These are phyloP conservation scores for Protomyces macrosporus DNA, from an alignment of 1,139 yeast species.

Conservation along the genomic window DNA sequence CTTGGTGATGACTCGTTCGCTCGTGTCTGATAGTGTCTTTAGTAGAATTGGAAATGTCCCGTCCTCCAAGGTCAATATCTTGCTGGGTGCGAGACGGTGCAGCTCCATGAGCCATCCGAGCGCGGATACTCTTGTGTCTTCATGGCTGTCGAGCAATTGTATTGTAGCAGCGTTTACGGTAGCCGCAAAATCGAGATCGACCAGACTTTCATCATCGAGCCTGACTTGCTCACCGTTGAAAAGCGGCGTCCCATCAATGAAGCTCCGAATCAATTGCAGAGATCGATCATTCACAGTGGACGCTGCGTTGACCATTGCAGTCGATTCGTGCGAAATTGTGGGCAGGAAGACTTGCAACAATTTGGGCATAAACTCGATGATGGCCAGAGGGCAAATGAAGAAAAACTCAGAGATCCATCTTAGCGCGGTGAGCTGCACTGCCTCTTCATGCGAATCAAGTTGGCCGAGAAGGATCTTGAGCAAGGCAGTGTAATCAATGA, in stretches of 20 bases:
- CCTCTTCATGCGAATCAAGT: slow-evolving; percentile 65
- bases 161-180: slow-evolving; percentile 57
- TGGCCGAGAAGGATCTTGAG: slow-evolving; percentile 75
- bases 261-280: slow-evolving; percentile 10
- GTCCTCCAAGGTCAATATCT: slow-evolving; percentile 52
- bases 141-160: slow-evolving; percentile 64
- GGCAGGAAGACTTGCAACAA: slow-evolving; percentile 54
- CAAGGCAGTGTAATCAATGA: slow-evolving; percentile 72
- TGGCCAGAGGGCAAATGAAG: slow-evolving; percentile 68
- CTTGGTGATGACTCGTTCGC: slow-evolving; percentile 74
- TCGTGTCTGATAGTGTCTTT: slow-evolving; percentile 77
- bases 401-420: slow-evolving; percentile 78
- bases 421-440: slow-evolving; percentile 72
- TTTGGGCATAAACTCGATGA: slow-evolving; percentile 60
- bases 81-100: slow-evolving; percentile 53
- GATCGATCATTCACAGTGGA: slow-evolving; percentile 22
- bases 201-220: slow-evolving; percentile 1
- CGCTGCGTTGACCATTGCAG: slow-evolving; percentile 23
- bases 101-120: slow-evolving; percentile 87
- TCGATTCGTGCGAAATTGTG: slow-evolving; percentile 47
- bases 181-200: slow-evolving; percentile 49
- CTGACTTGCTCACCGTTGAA: neutral
- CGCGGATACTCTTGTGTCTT: slow-evolving; percentile 75
- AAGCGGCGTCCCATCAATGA: slow-evolving; percentile 34
- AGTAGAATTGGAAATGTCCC: slow-evolving; percentile 72